Evolutionary conservation across 495 filamentous ascomycete species (phyloP), one percentile per base, ranked within the genome.

Genomic region (Podospora didyma): DNA sequence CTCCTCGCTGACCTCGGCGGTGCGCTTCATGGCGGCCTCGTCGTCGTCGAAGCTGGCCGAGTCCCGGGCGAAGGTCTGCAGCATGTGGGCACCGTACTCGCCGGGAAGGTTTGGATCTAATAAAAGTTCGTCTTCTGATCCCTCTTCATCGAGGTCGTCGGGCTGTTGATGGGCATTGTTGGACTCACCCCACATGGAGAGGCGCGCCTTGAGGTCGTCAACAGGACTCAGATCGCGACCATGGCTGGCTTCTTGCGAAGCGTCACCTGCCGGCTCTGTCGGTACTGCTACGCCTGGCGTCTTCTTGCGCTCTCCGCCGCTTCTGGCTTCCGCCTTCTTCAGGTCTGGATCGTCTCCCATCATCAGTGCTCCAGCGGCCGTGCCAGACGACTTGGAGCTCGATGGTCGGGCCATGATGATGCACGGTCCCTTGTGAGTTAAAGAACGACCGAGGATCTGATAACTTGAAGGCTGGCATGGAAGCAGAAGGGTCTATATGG

Each of bases 21-120:
- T n/a, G 9, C 51, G 39, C 44, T 70, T 68, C 14, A 54, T 24
- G 7, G 52, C 56, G 2, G 61, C 55, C 46, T 76, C 66, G 45
- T 79, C 71, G 51, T 75, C 69, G 52, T 72, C 71, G 54, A 67
- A 63, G 53, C 54, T 60, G 51, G 63, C 62, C 17, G 65, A 61
- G 52, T 65, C 63, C 4, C 64, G 58, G 0, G 66, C 58, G 14
- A 63, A 57, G 46, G 57, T 46, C 28, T 57, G 58, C 17, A 66
- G 62, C 28, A 59, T 55, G 19, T 60, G 56, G 23, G 39, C 59
- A 9, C 26, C 26, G 54, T 73, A 60, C 41, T 74, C 74, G 14
- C 64, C 71, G 7, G 76, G 78, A 5, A 76, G 63, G 59, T 78
- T 80, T n/a, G 79, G 79, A 59, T 83, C 79, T 54, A 76, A 47